phyloP scores from a whole-genome alignment of 1,284 basidiomycete species.

The Chalciporus sp. region DNA sequence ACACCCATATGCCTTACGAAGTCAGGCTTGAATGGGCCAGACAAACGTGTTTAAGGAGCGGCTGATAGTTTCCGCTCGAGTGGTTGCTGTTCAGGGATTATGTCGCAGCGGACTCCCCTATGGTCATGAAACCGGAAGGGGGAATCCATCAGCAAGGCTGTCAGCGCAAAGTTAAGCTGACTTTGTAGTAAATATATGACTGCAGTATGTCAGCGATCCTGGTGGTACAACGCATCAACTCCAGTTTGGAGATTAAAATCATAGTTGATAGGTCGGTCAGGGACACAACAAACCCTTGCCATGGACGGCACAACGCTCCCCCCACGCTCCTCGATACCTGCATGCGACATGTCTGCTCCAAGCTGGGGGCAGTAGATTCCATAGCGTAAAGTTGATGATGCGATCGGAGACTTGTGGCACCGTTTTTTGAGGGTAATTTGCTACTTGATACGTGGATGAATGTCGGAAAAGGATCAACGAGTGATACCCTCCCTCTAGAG shows the following conservation, averaged over 20 bases:
- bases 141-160: too few species aligned
- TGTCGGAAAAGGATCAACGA: conserved; percentile 1
- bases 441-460: not conserved
- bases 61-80: too few species aligned
- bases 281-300: conserved; percentile 64
- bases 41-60: too few species aligned
- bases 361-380: conserved; percentile 88
- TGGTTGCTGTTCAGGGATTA: too few species aligned
- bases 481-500: conserved; percentile 1
- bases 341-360: conserved; percentile 82
- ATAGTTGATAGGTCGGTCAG: conserved; percentile 48
- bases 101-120: too few species aligned
- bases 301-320: conserved; percentile 73
- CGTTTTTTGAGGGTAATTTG: not conserved
- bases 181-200: too few species aligned
- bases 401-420: not conserved
- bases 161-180: too few species aligned
- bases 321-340: conserved; percentile 75
- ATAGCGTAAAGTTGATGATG: conserved; percentile 72
- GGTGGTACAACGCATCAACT: too few species aligned
- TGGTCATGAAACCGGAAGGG: too few species aligned
- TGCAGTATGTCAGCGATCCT: too few species aligned
- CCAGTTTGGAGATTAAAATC: conserved; percentile 75
- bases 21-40: too few species aligned
- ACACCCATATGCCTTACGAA: too few species aligned